Base-by-base conservation (phyloP, 148 eudicot genomes). In the Camellia sinensis region DNA sequence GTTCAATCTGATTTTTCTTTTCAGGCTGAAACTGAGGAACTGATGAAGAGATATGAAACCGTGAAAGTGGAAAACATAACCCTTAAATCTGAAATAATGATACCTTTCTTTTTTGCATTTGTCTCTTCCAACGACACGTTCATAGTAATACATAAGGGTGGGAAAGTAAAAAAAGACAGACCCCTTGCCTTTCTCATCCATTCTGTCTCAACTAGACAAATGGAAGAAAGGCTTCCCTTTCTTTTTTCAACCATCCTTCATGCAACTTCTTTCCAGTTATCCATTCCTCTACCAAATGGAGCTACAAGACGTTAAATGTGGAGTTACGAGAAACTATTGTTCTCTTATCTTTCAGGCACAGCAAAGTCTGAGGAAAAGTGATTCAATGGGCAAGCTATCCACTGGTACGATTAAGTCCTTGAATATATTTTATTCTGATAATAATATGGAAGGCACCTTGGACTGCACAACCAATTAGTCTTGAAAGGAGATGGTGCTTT, bases 1-100 rank as follows among this genome's bases (percentile, higher is more conserved):
- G 17, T 56, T 17, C 12, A 67, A 44, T 14, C n/a, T 67, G 10
- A 57, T 59, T 10, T 29, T 71, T 44, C 4, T 70, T n/a, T 69
- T 29, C 75, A 60, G 79, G 83, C 69, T 59, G 79, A 81, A 52
- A 72, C 73, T 29, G 75, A 75, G 79, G 83, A 81, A 52, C 63
- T 80, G 61, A 22, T 73, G 77, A 41, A 61, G 48, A 62, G 52
- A 61, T 72, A 61, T 19, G 82, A 80, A 62, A 63, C 75, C 48
- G 63, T 80, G 60, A 80, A 72, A 52, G 56, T 37, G 63, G 82
- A 80, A 72, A 80, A 80, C 41, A 69, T 60, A 43, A 14, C 10
- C 8, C 82, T 80, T 54, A 80, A 62, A 45, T 80, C 67, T 3
- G 77, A 80, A 63, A 61, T 72, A 21, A 45, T 45, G 40, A n/a